phyloP scores from a whole-genome alignment of 2,329 filamentous ascomycete species.

The Colletotrichum tropicale region DNA sequence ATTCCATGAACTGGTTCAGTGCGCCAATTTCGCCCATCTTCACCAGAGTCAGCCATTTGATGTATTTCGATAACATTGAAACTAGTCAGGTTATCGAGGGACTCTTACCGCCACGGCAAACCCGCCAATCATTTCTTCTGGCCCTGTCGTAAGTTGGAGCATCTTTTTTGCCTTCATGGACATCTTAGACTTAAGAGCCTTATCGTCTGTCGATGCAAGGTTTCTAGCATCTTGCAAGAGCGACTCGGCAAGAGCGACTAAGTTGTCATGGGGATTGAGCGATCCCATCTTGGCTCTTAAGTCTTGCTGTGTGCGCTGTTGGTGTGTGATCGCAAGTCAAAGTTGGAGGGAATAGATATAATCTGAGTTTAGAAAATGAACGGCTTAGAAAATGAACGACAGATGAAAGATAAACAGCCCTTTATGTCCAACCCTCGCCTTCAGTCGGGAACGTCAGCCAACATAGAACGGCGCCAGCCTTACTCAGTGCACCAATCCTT shows the following conservation, averaged over 20 bases:
- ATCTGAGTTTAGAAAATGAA: background rate
- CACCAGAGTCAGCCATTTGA: background rate
- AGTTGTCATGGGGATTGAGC: background rate
- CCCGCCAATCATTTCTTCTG: background rate
- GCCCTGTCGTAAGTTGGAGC: background rate
- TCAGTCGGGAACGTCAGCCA: background rate
- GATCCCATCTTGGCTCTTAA: background rate
- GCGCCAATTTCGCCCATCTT: slow-evolving; percentile 22
- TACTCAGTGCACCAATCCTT: background rate
- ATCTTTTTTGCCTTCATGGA: background rate
- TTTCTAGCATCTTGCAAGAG: background rate
- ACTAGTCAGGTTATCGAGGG: background rate
- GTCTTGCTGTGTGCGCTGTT: background rate
- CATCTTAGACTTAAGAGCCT: background rate
- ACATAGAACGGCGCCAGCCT: background rate
- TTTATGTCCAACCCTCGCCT: background rate
- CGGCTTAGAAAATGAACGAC: background rate
- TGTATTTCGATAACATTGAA: too few species aligned
- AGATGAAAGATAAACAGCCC: background rate
- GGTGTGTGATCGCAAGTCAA: background rate
- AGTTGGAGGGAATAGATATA: background rate
- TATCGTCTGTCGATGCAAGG: background rate
- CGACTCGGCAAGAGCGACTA: background rate
- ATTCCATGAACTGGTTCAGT: slow-evolving; percentile 22
- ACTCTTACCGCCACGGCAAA: background rate